Base-by-base conservation (phyloP, 108 stramenopile genomes). In the Nannochloropsis granulata region DNA sequence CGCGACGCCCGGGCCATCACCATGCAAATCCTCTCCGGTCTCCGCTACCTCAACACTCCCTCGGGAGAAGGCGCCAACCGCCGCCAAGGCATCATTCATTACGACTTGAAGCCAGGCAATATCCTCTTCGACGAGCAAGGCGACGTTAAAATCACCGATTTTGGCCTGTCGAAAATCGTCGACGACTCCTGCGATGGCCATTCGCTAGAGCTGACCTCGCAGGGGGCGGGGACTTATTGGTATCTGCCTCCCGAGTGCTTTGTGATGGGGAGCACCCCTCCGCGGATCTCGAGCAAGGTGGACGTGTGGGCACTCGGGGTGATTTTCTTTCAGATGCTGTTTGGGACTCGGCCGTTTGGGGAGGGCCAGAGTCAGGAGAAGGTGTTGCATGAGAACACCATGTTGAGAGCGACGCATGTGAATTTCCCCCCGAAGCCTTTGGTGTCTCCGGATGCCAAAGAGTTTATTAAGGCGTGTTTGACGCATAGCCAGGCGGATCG, bases 201-300 rank as follows among this genome's bases (percentile, higher is more conserved):
- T 21, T 94, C 94, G 78, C 95, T 99, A 95, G 99, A 99, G 86
- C 93, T 99, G 10, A 99, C 99, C 42, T 96, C 95, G 71, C 97
- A 98, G 89, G 99, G 98, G 12, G 98, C 98, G 12, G 99, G 99
- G 12, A 99, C 99, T 13, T 99, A 99, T 89, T 99, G 98, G 98
- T 99, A 99, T 88, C 90, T 99, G 42, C 99, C 99, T 16, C 99
- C 99, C 13, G 99, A 99, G 88, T 98, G 98, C 86, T 99, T 99
- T 84, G 87, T 93, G 56, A 94, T 90, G 79, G 92, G 81, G 44
- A n/a, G 14, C 79, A 44, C 19, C 16, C 79, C 84, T 11, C 87
- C 87, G 23, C 87, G 87, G 12, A 88, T 88, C 78, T 84, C 83
- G 82, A 82, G 82, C 9, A 98, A 98, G 92, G 98, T 99, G 0